Conservation (phyloP, 352 stramenopile genomes). For the Phytopythium aichiense region DNA sequence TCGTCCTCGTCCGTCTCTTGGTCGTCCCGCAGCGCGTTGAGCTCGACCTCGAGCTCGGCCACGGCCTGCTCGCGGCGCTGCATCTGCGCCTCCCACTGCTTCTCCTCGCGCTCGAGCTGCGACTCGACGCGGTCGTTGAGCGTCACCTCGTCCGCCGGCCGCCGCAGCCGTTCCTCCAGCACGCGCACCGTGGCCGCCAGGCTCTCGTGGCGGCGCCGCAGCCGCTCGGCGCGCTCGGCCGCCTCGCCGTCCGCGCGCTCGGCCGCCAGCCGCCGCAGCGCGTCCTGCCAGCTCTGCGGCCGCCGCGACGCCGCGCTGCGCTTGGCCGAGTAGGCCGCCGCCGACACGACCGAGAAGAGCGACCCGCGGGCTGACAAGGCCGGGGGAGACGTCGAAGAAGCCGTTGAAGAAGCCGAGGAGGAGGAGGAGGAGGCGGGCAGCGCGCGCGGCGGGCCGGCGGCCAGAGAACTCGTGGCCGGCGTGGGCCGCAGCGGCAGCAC, state of each 20-base stretch:
- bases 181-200: conserved; percentile 31
- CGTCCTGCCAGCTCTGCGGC: conserved; percentile 25
- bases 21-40: conserved; percentile 34
- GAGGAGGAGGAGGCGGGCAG: background rate
- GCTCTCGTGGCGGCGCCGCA: conserved; percentile 36
- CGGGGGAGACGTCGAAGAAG: background rate
- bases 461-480: conserved; percentile 1
- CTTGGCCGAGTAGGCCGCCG: conserved; percentile 20
- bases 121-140: conserved; percentile 53
- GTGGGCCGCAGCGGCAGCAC: conserved; percentile 15
- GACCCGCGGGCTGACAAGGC: conserved; percentile 9
- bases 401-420: background rate
- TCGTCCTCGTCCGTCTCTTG: conserved; percentile 15
- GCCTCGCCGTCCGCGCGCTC: conserved; percentile 18
- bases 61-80: conserved; percentile 39
- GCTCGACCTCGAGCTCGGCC: conserved; percentile 46
- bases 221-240: conserved; percentile 22
- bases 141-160: conserved; percentile 30
- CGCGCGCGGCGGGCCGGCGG: conserved; percentile 11
- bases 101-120: conserved; percentile 52
- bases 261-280: conserved; percentile 19
- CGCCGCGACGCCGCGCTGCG: conserved; percentile 5
- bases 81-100: conserved; percentile 58
- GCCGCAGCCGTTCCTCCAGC: conserved; percentile 28
- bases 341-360: conserved; percentile 38